Conservation (phyloP, 495 filamentous ascomycete genomes). For the Wilcoxina mikolae region DNA sequence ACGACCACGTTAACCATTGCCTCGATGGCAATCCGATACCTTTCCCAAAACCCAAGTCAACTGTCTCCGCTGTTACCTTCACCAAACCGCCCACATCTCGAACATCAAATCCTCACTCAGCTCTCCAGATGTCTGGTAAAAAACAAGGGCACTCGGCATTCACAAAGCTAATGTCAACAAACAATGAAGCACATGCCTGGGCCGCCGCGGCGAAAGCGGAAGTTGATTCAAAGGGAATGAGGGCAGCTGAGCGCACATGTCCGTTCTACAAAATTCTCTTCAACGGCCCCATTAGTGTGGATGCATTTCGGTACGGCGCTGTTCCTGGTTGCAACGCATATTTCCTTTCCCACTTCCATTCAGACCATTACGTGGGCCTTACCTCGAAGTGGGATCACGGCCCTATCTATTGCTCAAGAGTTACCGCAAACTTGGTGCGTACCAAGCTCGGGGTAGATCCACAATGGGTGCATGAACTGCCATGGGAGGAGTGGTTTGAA, state of each 20-base stretch:
- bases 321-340: conserved; percentile 87
- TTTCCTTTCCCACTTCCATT: conserved; percentile 96
- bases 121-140: not conserved
- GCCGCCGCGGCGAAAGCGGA: conserved; percentile 69
- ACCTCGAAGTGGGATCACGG: conserved; percentile 81
- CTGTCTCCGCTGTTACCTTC: conserved; percentile 31
- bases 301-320: conserved; percentile 90
- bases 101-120: not conserved
- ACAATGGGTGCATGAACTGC: conserved; percentile 68
- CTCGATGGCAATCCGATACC: conserved; percentile 53
- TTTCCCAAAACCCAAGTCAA: conserved; percentile 10
- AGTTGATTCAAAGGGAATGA: conserved; percentile 65
- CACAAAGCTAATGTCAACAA: conserved; percentile 76
- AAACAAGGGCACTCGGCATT: conserved; percentile 50
- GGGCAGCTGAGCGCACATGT: conserved; percentile 75
- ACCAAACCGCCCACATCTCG: not conserved
- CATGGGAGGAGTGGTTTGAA: conserved; percentile 69
- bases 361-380: conserved; percentile 89
- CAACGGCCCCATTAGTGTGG: conserved; percentile 79
- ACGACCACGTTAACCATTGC: conserved; percentile 78
- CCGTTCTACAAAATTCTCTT: conserved; percentile 98
- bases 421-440: conserved; percentile 78
- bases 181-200: conserved; percentile 86
- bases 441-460: conserved; percentile 73
- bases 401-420: conserved; percentile 87